Conservation (phyloP, 1,284 basidiomycete genomes). For the Garcileccinum viscosum region DNA sequence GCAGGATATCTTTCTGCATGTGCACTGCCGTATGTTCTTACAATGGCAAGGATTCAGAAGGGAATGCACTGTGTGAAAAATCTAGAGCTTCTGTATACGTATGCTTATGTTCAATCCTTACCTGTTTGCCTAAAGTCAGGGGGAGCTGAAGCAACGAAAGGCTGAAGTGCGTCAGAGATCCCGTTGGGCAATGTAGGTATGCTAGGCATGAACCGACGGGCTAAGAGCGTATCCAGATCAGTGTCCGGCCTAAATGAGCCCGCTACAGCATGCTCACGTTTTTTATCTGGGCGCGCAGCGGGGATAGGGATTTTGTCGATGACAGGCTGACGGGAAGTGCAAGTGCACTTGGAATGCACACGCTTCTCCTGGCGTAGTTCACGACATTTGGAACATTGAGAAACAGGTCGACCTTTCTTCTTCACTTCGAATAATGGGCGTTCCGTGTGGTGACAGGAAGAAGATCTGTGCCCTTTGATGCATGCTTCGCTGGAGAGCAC, state of each 20-base stretch:
- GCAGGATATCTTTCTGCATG: conserved; percentile 46
- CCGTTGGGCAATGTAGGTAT: conserved; percentile 69
- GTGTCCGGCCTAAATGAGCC: background rate
- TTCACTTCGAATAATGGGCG: conserved; percentile 85
- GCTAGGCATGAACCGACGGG: conserved; percentile 63
- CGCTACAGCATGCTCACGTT: conserved; percentile 51
- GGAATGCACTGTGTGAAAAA: conserved; percentile 53
- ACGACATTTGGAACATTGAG: conserved; percentile 82
- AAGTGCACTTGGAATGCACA: conserved; percentile 78
- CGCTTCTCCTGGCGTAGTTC: conserved; percentile 76
- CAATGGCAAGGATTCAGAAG: conserved; percentile 71
- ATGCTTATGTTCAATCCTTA: conserved; percentile 31
- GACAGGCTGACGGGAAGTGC: conserved; percentile 47
- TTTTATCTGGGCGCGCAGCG: conserved; percentile 48
- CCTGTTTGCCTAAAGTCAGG: conserved; percentile 61
- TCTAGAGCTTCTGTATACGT: conserved; percentile 12
- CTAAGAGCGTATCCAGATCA: conserved; percentile 38
- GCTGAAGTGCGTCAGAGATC: conserved; percentile 52
- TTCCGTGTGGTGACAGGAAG: conserved; percentile 80
- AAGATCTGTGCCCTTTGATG: conserved; percentile 88
- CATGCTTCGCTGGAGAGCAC: conserved; percentile 73
- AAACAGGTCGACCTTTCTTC: conserved; percentile 85
- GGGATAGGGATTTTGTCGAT: conserved; percentile 45
- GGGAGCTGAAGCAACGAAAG: conserved; percentile 10
- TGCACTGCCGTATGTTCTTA: conserved; percentile 60